These are phyloP conservation scores for Phytophthora chlamydospora DNA, from an alignment of 352 stramenopile genomes.

Conservation along the genomic window DNA sequence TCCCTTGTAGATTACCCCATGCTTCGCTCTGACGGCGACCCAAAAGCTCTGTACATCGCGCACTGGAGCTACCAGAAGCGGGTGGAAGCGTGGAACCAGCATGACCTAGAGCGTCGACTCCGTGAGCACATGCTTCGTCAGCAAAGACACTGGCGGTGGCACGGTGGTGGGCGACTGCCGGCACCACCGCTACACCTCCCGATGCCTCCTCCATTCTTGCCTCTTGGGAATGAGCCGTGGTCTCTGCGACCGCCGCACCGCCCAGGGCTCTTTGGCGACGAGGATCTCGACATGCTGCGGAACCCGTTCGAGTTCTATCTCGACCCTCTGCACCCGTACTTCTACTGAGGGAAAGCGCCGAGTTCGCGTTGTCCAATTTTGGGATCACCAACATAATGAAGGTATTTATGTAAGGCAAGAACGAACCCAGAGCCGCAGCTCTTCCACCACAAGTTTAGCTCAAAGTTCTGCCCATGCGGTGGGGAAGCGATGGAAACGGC, in stretches of 20 bases:
- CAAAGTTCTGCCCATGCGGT: slow-evolving; percentile 24
- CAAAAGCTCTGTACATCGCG: slow-evolving; percentile 31
- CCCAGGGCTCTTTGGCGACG: slow-evolving; percentile 18
- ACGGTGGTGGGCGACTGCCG: slow-evolving; percentile 9
- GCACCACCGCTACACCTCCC: slow-evolving; percentile 16
- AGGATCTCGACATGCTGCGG: slow-evolving; percentile 15
- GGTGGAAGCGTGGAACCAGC: slow-evolving; percentile 23
- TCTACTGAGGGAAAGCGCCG: slow-evolving; percentile 20
- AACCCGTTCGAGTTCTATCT: slow-evolving; percentile 23
- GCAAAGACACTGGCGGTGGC: slow-evolving; percentile 23
- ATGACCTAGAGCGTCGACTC: slow-evolving; percentile 10
- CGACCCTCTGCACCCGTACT: slow-evolving; percentile 13
- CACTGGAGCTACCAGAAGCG: slow-evolving; percentile 21
- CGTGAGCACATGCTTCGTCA: slow-evolving; percentile 9
- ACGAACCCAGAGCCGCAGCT: slow-evolving; percentile 9
- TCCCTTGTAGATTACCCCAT: slow-evolving; percentile 30
- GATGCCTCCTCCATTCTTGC: slow-evolving; percentile 27
- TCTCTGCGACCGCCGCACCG: slow-evolving; percentile 13
- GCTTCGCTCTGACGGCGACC: neutral
- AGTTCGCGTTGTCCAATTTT: slow-evolving; percentile 16
- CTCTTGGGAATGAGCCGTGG: slow-evolving; percentile 17
- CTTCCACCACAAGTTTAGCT: slow-evolving; percentile 4
- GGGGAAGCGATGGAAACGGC: slow-evolving; percentile 21
- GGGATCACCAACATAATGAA: neutral
- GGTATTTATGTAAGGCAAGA: slow-evolving; percentile 23